Evolutionary conservation across 2,329 filamentous ascomycete genomes (phyloP).

Genomic region (Orbilia blumenaviensis): DNA sequence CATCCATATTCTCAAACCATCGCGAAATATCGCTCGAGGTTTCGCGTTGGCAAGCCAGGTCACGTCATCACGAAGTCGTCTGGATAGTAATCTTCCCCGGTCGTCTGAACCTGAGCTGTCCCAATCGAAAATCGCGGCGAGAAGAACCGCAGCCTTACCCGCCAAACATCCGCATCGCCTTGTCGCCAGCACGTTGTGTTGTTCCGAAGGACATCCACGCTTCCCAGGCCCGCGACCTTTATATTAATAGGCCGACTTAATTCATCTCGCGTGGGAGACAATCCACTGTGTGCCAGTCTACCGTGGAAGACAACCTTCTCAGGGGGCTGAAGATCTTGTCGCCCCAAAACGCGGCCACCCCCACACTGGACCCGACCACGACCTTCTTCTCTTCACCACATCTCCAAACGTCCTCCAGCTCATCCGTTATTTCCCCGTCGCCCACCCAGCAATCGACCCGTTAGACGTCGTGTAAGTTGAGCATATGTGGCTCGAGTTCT

Average conservation of each 20-base stretch:
- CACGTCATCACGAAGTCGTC: conserved; percentile 51
- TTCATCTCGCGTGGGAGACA: conserved; percentile 26
- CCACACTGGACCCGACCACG: not conserved
- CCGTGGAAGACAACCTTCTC: not conserved
- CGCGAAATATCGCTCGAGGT: conserved; percentile 40
- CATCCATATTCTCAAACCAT: conserved; percentile 18
- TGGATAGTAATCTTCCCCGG: conserved; percentile 33
- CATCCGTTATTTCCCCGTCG: not conserved
- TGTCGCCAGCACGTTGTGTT: conserved; percentile 42
- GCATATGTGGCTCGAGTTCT: not conserved
- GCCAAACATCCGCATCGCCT: conserved; percentile 50
- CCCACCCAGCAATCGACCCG: not conserved
- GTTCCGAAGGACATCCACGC: conserved; percentile 13
- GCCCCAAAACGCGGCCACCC: not conserved
- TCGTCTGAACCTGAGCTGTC: conserved; percentile 37
- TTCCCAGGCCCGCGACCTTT: conserved; percentile 22
- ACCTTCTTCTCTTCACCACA: not conserved
- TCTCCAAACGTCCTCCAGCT: not conserved
- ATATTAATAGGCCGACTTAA: conserved; percentile 3
- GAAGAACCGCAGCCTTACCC: conserved; percentile 51
- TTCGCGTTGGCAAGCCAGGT: conserved; percentile 42
- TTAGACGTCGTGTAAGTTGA: conserved; percentile 7
- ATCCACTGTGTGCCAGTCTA: not conserved
- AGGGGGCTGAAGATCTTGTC: not conserved
- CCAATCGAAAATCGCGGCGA: conserved; percentile 52